A percentile compares a stretch with the other conserved stretches of the same genome.
Conservation (phyloP, 805 yeast genomes). For the Blastobotrys attinorum region DNA sequence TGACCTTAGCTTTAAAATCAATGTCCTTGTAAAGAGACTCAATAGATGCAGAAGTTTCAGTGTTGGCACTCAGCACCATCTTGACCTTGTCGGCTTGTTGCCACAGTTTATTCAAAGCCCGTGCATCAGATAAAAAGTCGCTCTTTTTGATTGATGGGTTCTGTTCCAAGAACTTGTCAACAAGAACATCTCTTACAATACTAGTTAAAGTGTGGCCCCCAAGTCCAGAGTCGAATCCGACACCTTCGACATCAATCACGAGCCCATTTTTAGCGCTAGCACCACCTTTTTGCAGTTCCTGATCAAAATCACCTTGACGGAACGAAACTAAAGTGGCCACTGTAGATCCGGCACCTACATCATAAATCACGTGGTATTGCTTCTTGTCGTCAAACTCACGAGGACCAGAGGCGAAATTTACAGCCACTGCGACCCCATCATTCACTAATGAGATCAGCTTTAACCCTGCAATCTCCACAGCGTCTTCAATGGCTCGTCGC, state of each 20-base stretch:
- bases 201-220: constrained; percentile 75
- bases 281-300: constrained; percentile 6
- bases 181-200: constrained; percentile 52
- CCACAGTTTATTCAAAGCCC: constrained; percentile 59
- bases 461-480: constrained; percentile 62
- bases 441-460: constrained; percentile 63
- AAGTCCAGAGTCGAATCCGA: constrained; percentile 55
- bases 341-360: constrained; percentile 89
- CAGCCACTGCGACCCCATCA: constrained; percentile 88
- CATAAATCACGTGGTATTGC: constrained; percentile 67
- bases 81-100: constrained; percentile 88
- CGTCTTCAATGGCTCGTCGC: constrained; percentile 63
- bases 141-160: constrained; percentile 29
- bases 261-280: constrained; percentile 20
- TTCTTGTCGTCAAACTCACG: constrained; percentile 39
- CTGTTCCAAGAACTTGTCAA: constrained; percentile 46
- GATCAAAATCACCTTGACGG: constrained; percentile 35
- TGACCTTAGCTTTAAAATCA: constrained; percentile 60
- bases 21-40: constrained; percentile 68
- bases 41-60: constrained; percentile 65
- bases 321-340: constrained; percentile 77
- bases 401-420: constrained; percentile 60
- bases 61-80: constrained; percentile 76
- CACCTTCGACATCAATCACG: constrained; percentile 57
- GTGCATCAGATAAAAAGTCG: constrained; percentile 40